Base-by-base conservation (phyloP, 352 stramenopile genomes). In the Globisporangium radiosum region DNA sequence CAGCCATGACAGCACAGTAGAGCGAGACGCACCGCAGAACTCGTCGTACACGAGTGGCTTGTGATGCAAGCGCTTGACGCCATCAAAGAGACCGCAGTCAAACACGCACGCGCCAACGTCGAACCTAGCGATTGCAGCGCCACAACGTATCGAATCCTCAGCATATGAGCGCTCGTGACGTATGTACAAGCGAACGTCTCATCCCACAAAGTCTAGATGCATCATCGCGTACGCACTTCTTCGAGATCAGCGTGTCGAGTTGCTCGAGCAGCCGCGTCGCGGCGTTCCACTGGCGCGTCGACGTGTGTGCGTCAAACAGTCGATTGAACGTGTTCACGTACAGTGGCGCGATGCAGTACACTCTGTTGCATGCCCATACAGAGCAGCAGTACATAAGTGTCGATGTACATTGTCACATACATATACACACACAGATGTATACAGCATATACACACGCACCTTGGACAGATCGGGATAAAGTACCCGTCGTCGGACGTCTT, bases 21-120 rank as follows among this genome's bases (percentile, higher is more conserved):
- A 44, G 40, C 7, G 40, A 44, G 5, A 59, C 76, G 14, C 71
- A 95, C 85, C 85, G 47, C 81, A 92, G 71, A 95, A 95, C 36
- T 90, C 85, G 42, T 95, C 85, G 62, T 86, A 89, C 3, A 88
- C 80, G 6, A 95, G 68, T 14, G 83, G 64, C 54, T 93, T 93
- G 66, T 90, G 80, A 52, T 93, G 84, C 59, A 87, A 68, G 4
- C 80, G 72, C 64, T 93, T 92, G 52, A 95, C 72, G 7, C 83
- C 85, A 42, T 95, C 84, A 59, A 95, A 90, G 15, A 95, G 67
- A 2, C 85, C 85, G 48, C 85, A 95, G 63, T 95, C 85, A 65
- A 95, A 91, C 2, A 95, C 71, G 51, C 85, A 95, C 15, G 85
- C 85, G 7, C 83, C 81, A 52, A 76, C 78, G 38, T 87, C 81